Evolutionary conservation across 345 rosid genomes (phyloP), one percentile per base, ranked within the genome.

Genomic region (Diplotaxis tenuifolia): DNA sequence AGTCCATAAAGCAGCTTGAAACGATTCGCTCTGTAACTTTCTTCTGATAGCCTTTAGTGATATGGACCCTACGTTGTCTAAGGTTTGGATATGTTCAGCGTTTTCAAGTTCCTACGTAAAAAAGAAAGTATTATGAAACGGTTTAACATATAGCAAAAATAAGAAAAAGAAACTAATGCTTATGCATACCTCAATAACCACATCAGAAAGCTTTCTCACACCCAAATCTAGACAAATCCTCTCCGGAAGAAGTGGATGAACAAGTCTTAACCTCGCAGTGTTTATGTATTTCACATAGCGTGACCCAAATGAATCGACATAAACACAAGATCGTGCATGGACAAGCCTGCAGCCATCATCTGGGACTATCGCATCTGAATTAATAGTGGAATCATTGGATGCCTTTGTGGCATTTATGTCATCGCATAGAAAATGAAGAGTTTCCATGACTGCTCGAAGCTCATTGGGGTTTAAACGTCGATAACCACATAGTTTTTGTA

Each of bases 261-360:
- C 88, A 82, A 90, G 87, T 74, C 90, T 89, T 80, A 93, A 86
- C 77, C 89, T 86, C 62, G 90, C 83, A 50, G 86, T 83, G 75
- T 93, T 87, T 58, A 90, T 90, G 75, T 60, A 84, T 75, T 87
- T 90, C 65, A 86, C 79, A 69, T 83, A 90, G 52, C 83, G 83
- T 62, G 93, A 89, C 63, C 98, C 98, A 81, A 81, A 80, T 34
- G 96, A 83, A 85, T 93, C 96, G 34, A 93, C 79, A 57, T 79
- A 93, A 11, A 89, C 88, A 74, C 96, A 93, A 36, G 86, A 83
- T 75, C 76, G 83, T 57, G 93, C 90, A 71, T 89, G 92, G 71
- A 93, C 84, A 61, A 93, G 96, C 77, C 96, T 87, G 84, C 98
- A 86, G 68, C 96, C 96, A 74, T 93, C 96, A 70, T 93, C 98